Evolutionary conservation across 106 monocot genomes (phyloP), one percentile per base, ranked within the genome.

Genomic region (Vanilla planifolia): DNA sequence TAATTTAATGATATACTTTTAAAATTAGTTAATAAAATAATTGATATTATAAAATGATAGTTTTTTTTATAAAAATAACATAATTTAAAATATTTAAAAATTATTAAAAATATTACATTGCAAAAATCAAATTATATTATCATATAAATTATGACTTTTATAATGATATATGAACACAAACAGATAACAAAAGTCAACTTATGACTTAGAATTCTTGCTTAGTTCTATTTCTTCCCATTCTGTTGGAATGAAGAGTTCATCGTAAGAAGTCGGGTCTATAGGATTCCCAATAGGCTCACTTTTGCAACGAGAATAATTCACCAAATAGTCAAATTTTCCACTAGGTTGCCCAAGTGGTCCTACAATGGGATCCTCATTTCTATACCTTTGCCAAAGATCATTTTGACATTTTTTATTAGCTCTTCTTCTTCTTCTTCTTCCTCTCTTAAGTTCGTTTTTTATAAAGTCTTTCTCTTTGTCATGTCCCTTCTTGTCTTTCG

Each of bases 241-340:
- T 23, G 50, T 50, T 6, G 50, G 25, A 50, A 3, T 11, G 50
- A 21, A 25, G 8, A 25, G 24, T 9, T 50, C 6, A 5, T 47
- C 50, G 25, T 50, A 24, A 45, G 17, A 19, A 17, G 17, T 19
- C 4, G 16, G 4, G 8, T 45, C 8, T 8, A 45, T 5, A 5
- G n/a, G 8, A 25, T 25, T 50, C 0, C 23, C 10, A 8, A 2
- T 8, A 8, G 0, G 6, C 3, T 8, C 9, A 1, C 2, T 8
- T 50, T 24, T 23, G 6, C 24, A 1, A 9, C 24, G n/a, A 2
- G 25, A 0, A 50, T 50, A 50, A 20, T 50, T 24, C 21, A 50
- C 50, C 8, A 50, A 25, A 8, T 50, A 50, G 2, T 50, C 48
- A 11, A 50, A 50, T 50, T 50, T 50, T 25, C 48, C 48, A 50